A percentile compares a stretch with the other conserved stretches of the same genome.
Conservation (phyloP, 1,139 yeast genomes). For the Candida tropicalis region DNA sequence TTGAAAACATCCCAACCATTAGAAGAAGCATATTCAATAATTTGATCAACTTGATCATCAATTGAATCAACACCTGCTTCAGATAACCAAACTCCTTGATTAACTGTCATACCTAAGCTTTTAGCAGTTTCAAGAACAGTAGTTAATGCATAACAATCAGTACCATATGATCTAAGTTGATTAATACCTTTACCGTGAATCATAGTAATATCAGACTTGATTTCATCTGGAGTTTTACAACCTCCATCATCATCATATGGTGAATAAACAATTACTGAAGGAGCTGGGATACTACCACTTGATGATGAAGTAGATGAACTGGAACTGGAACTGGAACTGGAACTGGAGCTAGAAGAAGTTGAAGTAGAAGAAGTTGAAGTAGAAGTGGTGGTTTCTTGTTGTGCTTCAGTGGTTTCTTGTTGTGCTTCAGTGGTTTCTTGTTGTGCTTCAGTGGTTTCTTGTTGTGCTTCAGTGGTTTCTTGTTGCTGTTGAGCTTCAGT, state of each 20-base stretch:
- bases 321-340: too few species aligned
- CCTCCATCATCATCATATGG: constrained; percentile 72
- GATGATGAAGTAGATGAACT: constrained; percentile 7
- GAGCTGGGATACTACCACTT: constrained; percentile 32
- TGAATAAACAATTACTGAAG: constrained; percentile 70
- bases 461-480: constrained; percentile 3
- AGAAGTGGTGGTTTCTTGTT: constrained; percentile 14
- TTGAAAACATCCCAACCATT: constrained; percentile 72
- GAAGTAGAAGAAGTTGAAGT: constrained; percentile 9
- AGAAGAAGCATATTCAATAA: constrained; percentile 55
- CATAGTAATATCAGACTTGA: constrained; percentile 58
- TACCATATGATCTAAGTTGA: constrained; percentile 76
- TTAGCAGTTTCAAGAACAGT: constrained; percentile 66
- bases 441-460: constrained; percentile 4
- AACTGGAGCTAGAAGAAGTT: too few species aligned
- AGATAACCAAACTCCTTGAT: constrained; percentile 86
- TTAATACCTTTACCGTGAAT: constrained; percentile 65
- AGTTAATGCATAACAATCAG: constrained; percentile 73
- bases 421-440: constrained; percentile 6
- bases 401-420: constrained; percentile 5
- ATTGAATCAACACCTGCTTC: constrained; percentile 67
- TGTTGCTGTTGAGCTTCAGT: constrained; percentile 4
- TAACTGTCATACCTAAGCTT: constrained; percentile 67
- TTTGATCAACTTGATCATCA: constrained; percentile 55
- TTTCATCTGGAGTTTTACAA: constrained; percentile 62